A percentile compares a stretch with the other conserved stretches of the same genome.
These are phyloP conservation scores for Ampelomyces quisqualis DNA, from an alignment of 2,329 filamentous ascomycete species.

Conservation along the genomic window DNA sequence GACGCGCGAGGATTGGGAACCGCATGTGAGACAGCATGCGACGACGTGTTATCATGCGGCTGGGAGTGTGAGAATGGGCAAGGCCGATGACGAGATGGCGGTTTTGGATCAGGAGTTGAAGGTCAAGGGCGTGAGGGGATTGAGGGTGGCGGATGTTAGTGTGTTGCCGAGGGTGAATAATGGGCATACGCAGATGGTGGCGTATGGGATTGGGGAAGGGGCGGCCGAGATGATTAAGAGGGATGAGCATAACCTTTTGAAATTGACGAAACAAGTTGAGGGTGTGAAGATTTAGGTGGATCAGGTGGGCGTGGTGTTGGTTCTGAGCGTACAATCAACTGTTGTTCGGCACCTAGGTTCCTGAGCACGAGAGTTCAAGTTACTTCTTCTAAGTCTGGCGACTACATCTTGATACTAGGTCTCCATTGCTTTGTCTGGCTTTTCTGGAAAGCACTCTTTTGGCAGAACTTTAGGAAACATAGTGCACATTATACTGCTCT, in stretches of 20 bases:
- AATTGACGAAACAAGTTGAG: not conserved
- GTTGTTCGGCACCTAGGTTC: too few relatives aligned
- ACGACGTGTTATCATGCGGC: conserved; percentile 60
- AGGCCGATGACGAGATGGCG: conserved; percentile 30
- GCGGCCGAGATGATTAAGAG: conserved; percentile 37
- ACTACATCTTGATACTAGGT: too few relatives aligned
- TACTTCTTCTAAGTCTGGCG: too few relatives aligned
- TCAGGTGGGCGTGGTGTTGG: too few relatives aligned
- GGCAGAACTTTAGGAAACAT: too few relatives aligned
- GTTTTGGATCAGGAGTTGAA: conserved; percentile 43
- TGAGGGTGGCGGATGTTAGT: conserved; percentile 34
- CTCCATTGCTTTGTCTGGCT: too few relatives aligned
- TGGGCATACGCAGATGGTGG: conserved; percentile 42
- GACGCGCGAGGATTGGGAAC: conserved; percentile 59
- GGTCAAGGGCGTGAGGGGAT: conserved; percentile 23
- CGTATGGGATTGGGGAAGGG: conserved; percentile 37
- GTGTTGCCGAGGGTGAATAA: conserved; percentile 31
- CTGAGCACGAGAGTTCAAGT: too few relatives aligned
- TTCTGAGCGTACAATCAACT: too few relatives aligned
- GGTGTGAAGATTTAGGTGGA: not conserved
- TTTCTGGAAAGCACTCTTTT: too few relatives aligned
- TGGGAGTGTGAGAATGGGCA: conserved; percentile 60
- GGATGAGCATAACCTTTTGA: conserved; percentile 28
- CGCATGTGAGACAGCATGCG: conserved; percentile 59
- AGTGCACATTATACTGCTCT: too few relatives aligned